Evolutionary conservation across 2,329 filamentous ascomycete species (phyloP).

Genomic region (Talaromyces amestolkiae): DNA sequence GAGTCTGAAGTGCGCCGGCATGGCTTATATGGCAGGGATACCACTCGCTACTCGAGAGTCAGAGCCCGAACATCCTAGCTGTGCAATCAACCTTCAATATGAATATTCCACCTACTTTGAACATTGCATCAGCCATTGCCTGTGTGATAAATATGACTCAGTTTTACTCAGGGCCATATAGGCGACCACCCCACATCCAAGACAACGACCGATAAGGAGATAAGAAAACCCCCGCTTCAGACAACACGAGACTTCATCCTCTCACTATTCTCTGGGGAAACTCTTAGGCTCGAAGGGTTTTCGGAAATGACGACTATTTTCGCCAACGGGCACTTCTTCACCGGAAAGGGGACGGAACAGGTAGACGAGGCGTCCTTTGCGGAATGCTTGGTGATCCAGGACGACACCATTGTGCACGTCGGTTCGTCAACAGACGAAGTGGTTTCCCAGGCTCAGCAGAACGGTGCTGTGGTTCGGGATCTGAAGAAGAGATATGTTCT

Average conservation of each 20-base stretch:
- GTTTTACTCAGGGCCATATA: background rate
- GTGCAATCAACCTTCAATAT: background rate
- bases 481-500: conserved; percentile 40
- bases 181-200: background rate
- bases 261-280: background rate
- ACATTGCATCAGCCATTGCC: background rate
- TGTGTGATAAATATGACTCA: background rate
- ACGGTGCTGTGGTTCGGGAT: conserved; percentile 30
- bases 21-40: background rate
- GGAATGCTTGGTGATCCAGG: conserved; percentile 39
- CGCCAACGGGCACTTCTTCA: conserved; percentile 37
- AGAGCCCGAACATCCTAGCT: background rate
- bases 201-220: background rate
- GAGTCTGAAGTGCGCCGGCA: too few species aligned
- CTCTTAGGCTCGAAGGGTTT: background rate
- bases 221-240: conserved; percentile 2
- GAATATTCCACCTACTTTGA: background rate
- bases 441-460: conserved; percentile 23
- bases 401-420: conserved; percentile 44
- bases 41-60: background rate
- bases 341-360: conserved; percentile 17
- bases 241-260: background rate
- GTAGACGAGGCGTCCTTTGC: conserved; percentile 28
- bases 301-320: conserved; percentile 29
- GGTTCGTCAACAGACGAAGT: conserved; percentile 33